A percentile compares a stretch with the other conserved stretches of the same genome.
Conservation (phyloP, 108 stramenopile genomes). For the Cyclotella atomus region DNA sequence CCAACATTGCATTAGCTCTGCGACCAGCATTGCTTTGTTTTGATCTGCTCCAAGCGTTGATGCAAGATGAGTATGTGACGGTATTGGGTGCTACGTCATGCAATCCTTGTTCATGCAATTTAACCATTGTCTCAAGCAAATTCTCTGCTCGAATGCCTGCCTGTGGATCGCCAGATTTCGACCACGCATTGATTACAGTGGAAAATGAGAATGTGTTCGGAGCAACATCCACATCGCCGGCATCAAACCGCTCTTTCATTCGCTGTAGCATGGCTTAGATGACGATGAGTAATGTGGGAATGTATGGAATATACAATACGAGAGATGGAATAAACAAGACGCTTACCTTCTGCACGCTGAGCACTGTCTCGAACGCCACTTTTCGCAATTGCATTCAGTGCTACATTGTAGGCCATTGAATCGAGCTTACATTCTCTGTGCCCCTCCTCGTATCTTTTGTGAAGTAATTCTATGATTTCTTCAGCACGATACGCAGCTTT, state of each 20-base stretch:
- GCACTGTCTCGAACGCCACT: conserved; percentile 43
- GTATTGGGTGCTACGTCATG: conserved; percentile 59
- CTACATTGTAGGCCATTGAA: conserved; percentile 44
- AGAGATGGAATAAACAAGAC: neutral
- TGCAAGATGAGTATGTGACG: conserved; percentile 68
- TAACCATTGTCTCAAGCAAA: conserved; percentile 59
- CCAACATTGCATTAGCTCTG: conserved; percentile 51
- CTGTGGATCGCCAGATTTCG: conserved; percentile 45
- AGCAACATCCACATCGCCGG: conserved; percentile 39
- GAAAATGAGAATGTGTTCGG: conserved; percentile 44
- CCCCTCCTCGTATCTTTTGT: conserved; percentile 40
- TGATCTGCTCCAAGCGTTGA: conserved; percentile 67
- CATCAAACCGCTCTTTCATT: conserved; percentile 56
- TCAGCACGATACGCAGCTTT: conserved; percentile 36
- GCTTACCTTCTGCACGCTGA: conserved; percentile 52
- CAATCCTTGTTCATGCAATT: conserved; percentile 33
- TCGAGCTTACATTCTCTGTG: conserved; percentile 46
- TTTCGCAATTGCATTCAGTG: conserved; percentile 66
- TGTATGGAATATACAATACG: neutral
- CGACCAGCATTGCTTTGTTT: conserved; percentile 52
- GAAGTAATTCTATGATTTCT: conserved; percentile 43
- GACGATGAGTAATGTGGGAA: neutral
- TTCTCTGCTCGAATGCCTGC: conserved; percentile 54
- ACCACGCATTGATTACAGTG: conserved; percentile 63
- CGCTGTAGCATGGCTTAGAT: conserved; percentile 49